Base-by-base conservation (phyloP, 2,329 filamentous ascomycete species). In the Microsporum ferrugineum region DNA sequence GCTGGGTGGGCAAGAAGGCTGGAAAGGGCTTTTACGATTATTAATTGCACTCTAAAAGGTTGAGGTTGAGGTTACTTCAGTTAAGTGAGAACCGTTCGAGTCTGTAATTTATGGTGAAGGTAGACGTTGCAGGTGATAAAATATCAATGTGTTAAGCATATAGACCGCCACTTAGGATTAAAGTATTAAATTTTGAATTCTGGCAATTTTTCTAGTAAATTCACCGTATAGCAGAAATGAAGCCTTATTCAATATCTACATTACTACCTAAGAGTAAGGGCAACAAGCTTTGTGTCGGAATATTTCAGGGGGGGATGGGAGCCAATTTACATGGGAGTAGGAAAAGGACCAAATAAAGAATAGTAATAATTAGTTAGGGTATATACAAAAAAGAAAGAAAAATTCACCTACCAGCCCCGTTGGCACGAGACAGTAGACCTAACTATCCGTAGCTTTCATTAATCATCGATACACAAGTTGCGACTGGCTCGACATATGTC, bases 1-100 rank as follows among this genome's bases (percentile, higher is more conserved):
- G 94, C 1, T 99, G 94, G 94, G 71, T 96, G 64, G 94, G 94
- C 23, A 97, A 96, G 85, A 99, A 99, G 84, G 88, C 84, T 68
- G 91, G 92, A 29, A 96, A 94, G 77, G 94, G 94, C 1, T 96
- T 96, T 73, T 96, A 96, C 70, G 88, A 65, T 57, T 65, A 65
- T 61, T 65, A 57, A 57, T 34, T n/a, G 41, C 2, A 31, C 10
- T 10, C 43, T 31, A 27, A 51, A 36, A 8, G 4, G 3, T 7
- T 47, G 43, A 43, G 39, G 17, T 3, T 17, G n/a, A 23, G 17
- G 6, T 55, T 17, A 23, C 31, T n/a, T 3, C 14, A 29, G 51
- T 36, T 12, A 10, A 55, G 51, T 17, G 14, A 27, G n/a, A n/a
- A 7, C 12, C 12, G 31, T 55, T 36, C 6, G 14, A 23, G 29